Evolutionary conservation across 108 stramenopile genomes (phyloP), one percentile per base, ranked within the genome.

Genomic region (Cyclotella choctawhatcheeana): DNA sequence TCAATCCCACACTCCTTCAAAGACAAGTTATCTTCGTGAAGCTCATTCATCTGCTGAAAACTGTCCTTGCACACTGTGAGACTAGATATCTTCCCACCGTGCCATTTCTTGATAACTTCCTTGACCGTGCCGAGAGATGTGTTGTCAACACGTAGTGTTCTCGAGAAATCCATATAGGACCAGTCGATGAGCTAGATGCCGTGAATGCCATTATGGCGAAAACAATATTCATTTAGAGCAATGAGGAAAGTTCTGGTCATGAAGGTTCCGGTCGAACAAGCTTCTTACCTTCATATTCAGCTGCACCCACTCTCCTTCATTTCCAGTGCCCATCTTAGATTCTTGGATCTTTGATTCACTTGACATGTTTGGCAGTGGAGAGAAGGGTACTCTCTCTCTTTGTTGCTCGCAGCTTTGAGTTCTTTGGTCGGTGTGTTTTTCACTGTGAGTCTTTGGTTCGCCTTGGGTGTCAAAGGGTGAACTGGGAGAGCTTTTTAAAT

Each of bases 251-350:
- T 55, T 26, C 54, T 13, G 25, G 17, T 22, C 6, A 51, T 22
- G 27, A 22, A 27, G 27, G 14, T 13, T 27, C 29, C 50, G 5
- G n/a, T 51, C 50, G n/a, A n/a, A n/a, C n/a, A n/a, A n/a, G n/a
- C n/a, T n/a, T n/a, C n/a, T n/a, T n/a, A 75, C 74, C 74, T 75
- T 76, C 66, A 76, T 67, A 44, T 76, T 61, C 60, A 76, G 32
- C 20, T 29, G 25, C 45, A 68, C 74, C 74, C 74, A 76, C 60
- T 61, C 74, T 29, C 40, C 60, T 29, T 68, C 45, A 35, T 22
- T 35, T 60, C 40, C 37, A 8, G 34, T 12, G 37, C 8, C 37
- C 12, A 12, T 12, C 37, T 40, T 12, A 40, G 37, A n/a, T n/a
- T n/a, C n/a, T n/a, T n/a, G n/a, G n/a, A n/a, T n/a, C 51, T 56